These are phyloP conservation scores for Ophiostoma sp. DNA, from an alignment of 2,329 filamentous ascomycete genomes.

Conservation along the genomic window DNA sequence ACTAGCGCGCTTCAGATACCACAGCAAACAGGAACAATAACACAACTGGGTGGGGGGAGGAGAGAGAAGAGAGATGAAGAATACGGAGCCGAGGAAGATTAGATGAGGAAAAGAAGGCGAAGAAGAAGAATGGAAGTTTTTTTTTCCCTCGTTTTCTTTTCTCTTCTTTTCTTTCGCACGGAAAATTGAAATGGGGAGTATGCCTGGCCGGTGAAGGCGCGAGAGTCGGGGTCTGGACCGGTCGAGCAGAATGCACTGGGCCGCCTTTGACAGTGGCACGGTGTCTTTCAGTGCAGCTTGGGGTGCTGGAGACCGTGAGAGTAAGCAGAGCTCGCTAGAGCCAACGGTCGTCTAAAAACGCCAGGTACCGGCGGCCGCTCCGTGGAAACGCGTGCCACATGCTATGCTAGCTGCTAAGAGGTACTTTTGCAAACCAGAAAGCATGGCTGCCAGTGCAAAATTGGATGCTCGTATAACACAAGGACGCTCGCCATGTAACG, in stretches of 20 bases:
- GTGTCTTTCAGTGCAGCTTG: no score
- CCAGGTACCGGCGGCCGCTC: neutral
- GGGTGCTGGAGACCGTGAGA: neutral
- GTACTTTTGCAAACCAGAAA: neutral
- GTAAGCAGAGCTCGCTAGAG: neutral
- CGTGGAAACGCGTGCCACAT: conserved; percentile 3
- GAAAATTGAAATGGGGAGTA: neutral
- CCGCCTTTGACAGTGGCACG: no score
- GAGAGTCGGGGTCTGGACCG: no score
- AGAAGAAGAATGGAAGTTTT: neutral
- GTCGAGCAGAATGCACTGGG: no score
- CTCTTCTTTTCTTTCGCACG: no score
- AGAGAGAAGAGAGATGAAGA: neutral
- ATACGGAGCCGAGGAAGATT: neutral
- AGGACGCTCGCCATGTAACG: neutral
- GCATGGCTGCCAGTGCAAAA: neutral
- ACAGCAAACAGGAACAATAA: neutral
- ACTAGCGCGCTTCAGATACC: conserved; percentile 15
- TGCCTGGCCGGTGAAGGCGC: no score
- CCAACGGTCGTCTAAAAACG: neutral
- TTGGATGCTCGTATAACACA: neutral
- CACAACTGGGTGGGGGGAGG: neutral
- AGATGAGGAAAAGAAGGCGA: neutral
- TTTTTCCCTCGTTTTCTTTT: no score
- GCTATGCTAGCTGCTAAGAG: neutral